Conservation (phyloP, 495 filamentous ascomycete species). For the Penicillium roqueforti region DNA sequence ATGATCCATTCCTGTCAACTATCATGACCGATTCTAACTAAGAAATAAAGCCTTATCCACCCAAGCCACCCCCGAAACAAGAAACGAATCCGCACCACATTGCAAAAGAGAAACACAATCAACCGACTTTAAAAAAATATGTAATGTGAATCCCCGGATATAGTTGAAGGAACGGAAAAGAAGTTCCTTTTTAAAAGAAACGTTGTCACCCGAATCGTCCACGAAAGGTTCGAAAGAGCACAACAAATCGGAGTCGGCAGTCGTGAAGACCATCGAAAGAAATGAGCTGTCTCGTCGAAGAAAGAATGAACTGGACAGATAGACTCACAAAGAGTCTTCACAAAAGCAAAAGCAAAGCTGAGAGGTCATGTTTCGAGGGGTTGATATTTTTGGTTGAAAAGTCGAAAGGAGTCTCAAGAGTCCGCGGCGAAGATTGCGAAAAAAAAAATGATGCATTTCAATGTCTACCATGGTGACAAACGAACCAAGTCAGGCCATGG, state of each 20-base stretch:
- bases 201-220: constrained; percentile 11
- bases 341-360: constrained; percentile 8
- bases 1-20: constrained; percentile 14
- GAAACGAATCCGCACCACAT: constrained; percentile 8
- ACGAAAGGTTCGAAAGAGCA: constrained; percentile 8
- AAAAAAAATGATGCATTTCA: constrained; percentile 3
- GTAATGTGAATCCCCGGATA: background rate
- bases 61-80: constrained; percentile 9
- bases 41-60: constrained; percentile 5
- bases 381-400: constrained; percentile 7
- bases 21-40: constrained; percentile 15
- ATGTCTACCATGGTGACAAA: constrained; percentile 1
- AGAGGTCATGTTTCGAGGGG: constrained; percentile 9
- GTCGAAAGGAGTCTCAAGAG: constrained; percentile 1
- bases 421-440: background rate
- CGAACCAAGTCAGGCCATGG: constrained; percentile 5
- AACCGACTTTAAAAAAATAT: constrained; percentile 10
- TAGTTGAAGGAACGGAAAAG: constrained; percentile 14
- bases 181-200: constrained; percentile 11
- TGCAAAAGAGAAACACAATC: constrained; percentile 6
- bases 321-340: constrained; percentile 15
- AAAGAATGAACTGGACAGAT: constrained; percentile 11
- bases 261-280: background rate
- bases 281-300: background rate
- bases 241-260: background rate